phyloP scores from a whole-genome alignment of 345 rosid species.

The Acer negundo region DNA sequence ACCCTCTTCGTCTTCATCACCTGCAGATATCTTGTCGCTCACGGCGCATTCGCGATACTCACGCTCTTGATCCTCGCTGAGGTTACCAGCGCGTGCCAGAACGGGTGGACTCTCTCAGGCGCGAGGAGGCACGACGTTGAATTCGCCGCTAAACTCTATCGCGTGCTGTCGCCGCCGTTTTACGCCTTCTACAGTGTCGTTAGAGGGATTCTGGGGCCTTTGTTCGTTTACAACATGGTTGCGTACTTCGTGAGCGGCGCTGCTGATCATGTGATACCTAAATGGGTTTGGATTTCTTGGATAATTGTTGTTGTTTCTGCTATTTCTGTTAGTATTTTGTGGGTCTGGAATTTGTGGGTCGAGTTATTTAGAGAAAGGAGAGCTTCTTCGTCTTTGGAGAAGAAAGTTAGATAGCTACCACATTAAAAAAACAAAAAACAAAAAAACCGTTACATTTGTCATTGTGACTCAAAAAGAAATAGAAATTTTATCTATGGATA shows the following conservation, averaged over 20 bases:
- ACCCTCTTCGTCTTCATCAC: slow-evolving; percentile 87
- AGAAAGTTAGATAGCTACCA: slow-evolving; percentile 42
- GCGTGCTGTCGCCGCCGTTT: slow-evolving; percentile 66
- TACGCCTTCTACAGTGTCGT: slow-evolving; percentile 66
- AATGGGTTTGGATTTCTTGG: slow-evolving; percentile 94
- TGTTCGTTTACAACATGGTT: slow-evolving; percentile 63
- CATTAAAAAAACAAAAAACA: not conserved
- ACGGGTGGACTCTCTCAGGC: slow-evolving; percentile 81
- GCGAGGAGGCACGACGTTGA: slow-evolving; percentile 49
- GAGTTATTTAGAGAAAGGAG: slow-evolving; percentile 57
- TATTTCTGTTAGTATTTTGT: slow-evolving; percentile 70
- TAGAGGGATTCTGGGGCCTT: slow-evolving; percentile 71
- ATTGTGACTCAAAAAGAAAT: not conserved
- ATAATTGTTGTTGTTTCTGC: slow-evolving; percentile 63
- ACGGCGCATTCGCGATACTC: slow-evolving; percentile 77
- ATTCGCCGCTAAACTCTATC: slow-evolving; percentile 55
- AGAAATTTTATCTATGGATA: not conserved
- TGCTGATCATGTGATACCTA: slow-evolving; percentile 61
- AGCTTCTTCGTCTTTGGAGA: slow-evolving; percentile 23
- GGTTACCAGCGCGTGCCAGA: slow-evolving; percentile 87
- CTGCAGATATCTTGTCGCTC: slow-evolving; percentile 65
- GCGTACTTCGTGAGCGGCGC: slow-evolving; percentile 51
- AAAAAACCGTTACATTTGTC: not conserved
- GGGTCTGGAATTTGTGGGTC: slow-evolving; percentile 82
- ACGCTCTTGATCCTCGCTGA: slow-evolving; percentile 73